Conservation (phyloP, 2,329 filamentous ascomycete genomes). For the Cytospora paraplurivora region DNA sequence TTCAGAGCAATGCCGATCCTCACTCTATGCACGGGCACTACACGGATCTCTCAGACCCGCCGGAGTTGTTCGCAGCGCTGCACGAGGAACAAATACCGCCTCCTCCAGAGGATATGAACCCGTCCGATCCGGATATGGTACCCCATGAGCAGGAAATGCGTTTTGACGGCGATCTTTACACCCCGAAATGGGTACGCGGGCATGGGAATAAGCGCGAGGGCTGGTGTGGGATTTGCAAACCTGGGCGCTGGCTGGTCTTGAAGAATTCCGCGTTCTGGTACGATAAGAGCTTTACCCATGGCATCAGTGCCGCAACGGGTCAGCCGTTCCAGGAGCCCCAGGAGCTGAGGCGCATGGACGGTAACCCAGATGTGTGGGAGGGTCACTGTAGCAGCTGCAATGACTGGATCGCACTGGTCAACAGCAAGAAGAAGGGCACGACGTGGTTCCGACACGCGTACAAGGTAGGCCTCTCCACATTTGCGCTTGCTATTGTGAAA, state of each 20-base stretch:
- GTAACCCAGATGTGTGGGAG: constrained; percentile 81
- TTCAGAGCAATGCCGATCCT: constrained; percentile 73
- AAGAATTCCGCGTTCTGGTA: constrained; percentile 95
- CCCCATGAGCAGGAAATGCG: constrained; percentile 79
- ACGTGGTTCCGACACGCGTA: constrained; percentile 90
- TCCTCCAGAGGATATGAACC: constrained; percentile 80
- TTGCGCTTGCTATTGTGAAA: constrained; percentile 22
- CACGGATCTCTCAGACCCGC: constrained; percentile 72
- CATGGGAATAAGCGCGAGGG: constrained; percentile 86
- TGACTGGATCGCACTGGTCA: constrained; percentile 79
- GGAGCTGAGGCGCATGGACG: constrained; percentile 74
- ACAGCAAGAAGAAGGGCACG: constrained; percentile 89
- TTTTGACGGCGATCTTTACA: constrained; percentile 81
- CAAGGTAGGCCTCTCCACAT: constrained; percentile 60
- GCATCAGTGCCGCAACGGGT: constrained; percentile 80
- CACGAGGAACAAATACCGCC: constrained; percentile 73
- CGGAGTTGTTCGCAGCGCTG: constrained; percentile 75
- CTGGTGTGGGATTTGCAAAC: constrained; percentile 88
- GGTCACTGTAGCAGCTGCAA: constrained; percentile 77
- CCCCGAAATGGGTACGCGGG: constrained; percentile 79
- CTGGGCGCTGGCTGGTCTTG: constrained; percentile 80
- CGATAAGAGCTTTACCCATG: constrained; percentile 87
- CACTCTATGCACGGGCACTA: constrained; percentile 70
- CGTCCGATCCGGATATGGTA: constrained; percentile 71
- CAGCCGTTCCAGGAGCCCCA: constrained; percentile 77